A percentile compares a stretch with the other conserved stretches of the same genome.
Conservation (phyloP, 148 eudicot species). For the Rhododendron henanense region DNA sequence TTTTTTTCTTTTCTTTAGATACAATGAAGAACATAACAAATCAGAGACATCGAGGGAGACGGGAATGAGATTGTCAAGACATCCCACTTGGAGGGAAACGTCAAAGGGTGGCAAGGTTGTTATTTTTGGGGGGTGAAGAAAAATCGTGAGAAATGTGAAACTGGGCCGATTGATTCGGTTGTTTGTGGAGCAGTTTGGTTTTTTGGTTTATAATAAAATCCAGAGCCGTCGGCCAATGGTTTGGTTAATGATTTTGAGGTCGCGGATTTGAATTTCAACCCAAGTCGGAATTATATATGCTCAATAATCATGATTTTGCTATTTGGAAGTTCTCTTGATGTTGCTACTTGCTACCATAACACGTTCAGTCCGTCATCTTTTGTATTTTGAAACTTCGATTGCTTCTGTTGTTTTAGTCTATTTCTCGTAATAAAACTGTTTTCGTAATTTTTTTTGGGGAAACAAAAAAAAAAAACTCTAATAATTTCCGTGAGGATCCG, state of each 20-base stretch:
- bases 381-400: too few relatives aligned
- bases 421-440: too few relatives aligned
- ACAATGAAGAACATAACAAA: too few relatives aligned
- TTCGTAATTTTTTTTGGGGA: too few relatives aligned
- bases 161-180: not conserved
- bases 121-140: not conserved
- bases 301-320: not conserved
- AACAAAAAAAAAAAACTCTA: too few relatives aligned
- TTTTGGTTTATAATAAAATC: not conserved
- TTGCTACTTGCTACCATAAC: not conserved
- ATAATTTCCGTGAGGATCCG: too few relatives aligned
- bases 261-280: not conserved
- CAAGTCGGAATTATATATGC: not conserved
- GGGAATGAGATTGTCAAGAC: not conserved
- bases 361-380: too few relatives aligned
- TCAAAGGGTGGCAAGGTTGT: not conserved
- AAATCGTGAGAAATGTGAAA: not conserved
- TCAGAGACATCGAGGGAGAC: too few relatives aligned
- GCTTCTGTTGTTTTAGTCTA: too few relatives aligned
- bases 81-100: not conserved
- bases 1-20: too few relatives aligned
- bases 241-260: not conserved
- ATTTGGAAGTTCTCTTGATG: not conserved
- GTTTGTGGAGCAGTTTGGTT: not conserved
- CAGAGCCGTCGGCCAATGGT: not conserved